Conservation (phyloP, 2,329 filamentous ascomycete genomes). For the Fusarium sp. region DNA sequence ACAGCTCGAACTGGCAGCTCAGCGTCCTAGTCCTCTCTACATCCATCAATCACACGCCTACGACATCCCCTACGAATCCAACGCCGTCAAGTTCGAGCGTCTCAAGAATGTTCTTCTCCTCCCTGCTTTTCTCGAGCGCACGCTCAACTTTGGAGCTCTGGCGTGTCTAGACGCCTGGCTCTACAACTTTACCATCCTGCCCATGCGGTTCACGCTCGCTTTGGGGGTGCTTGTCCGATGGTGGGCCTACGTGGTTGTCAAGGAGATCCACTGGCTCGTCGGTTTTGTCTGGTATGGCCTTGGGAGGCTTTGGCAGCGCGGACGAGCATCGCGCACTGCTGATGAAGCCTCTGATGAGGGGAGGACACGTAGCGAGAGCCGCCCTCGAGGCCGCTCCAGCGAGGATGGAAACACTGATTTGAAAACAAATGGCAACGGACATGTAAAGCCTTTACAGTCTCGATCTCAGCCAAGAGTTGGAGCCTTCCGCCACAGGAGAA, state of each 20-base stretch:
- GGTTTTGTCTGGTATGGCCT: slow-evolving; percentile 83
- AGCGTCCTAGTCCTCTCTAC: slow-evolving; percentile 72
- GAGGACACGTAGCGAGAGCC: slow-evolving; percentile 55
- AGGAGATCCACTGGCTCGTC: slow-evolving; percentile 77
- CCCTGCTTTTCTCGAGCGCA: slow-evolving; percentile 83
- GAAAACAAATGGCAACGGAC: slow-evolving; percentile 24
- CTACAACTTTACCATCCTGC: slow-evolving; percentile 94
- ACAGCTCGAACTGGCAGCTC: slow-evolving; percentile 71
- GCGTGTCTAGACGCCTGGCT: slow-evolving; percentile 97
- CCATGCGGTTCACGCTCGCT: slow-evolving; percentile 86
- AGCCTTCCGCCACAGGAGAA: slow-evolving; percentile 72
- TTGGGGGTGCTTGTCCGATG: slow-evolving; percentile 79
- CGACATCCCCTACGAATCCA: slow-evolving; percentile 86
- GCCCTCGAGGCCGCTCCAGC: slow-evolving; percentile 43
- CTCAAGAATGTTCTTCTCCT: slow-evolving; percentile 88
- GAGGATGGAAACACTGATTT: slow-evolving; percentile 29
- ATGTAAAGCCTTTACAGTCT: slow-evolving; percentile 27
- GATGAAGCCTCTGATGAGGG: slow-evolving; percentile 53
- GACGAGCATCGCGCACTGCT: slow-evolving; percentile 54
- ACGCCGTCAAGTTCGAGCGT: slow-evolving; percentile 89
- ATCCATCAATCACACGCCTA: slow-evolving; percentile 68
- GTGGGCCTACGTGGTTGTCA: slow-evolving; percentile 77
- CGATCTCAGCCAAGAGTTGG: slow-evolving; percentile 49
- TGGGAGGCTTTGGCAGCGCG: slow-evolving; percentile 78
- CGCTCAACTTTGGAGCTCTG: slow-evolving; percentile 86